A percentile compares a stretch with the other conserved stretches of the same genome.
Conservation (phyloP, 257 asterid genomes). For the Salvia miltiorrhiza region DNA sequence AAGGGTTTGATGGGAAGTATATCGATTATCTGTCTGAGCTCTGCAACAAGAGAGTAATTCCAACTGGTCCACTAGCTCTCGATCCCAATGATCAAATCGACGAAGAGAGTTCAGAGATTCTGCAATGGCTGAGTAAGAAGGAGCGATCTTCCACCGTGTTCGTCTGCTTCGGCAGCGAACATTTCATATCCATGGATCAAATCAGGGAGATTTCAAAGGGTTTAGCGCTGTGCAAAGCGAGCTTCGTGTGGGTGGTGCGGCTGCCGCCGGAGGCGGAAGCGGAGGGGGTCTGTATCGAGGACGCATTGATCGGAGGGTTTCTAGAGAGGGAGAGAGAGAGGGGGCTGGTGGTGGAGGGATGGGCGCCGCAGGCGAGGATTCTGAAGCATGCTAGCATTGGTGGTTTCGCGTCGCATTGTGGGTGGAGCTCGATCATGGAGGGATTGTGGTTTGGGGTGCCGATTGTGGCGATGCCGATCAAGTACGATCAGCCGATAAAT, state of each 20-base stretch:
- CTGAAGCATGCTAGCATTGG: slow-evolving; percentile 25
- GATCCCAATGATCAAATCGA: not conserved
- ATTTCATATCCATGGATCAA: slow-evolving; percentile 30
- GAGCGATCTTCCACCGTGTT: slow-evolving; percentile 24
- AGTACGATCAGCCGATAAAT: slow-evolving; percentile 28
- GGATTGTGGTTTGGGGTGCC: slow-evolving; percentile 31
- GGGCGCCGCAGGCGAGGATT: slow-evolving; percentile 36
- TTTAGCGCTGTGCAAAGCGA: slow-evolving; percentile 26
- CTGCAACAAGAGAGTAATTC: slow-evolving; percentile 20
- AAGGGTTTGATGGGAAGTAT: slow-evolving; percentile 38
- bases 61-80: slow-evolving; percentile 27
- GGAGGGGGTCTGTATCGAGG: not conserved
- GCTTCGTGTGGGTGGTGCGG: slow-evolving; percentile 37
- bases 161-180: slow-evolving; percentile 42
- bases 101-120: slow-evolving; percentile 3
- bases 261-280: slow-evolving; percentile 16
- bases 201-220: slow-evolving; percentile 28
- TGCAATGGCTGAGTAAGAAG: slow-evolving; percentile 36
- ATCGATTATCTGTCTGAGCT: slow-evolving; percentile 30
- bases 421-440: slow-evolving; percentile 31
- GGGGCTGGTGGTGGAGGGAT: slow-evolving; percentile 26
- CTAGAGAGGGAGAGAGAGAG: slow-evolving; percentile 31
- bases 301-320: slow-evolving; percentile 21
- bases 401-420: slow-evolving; percentile 37
- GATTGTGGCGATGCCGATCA: slow-evolving; percentile 38